Evolutionary conservation across 2,329 filamentous ascomycete genomes (phyloP).

Genomic region (Tolypocladium paradoxum): DNA sequence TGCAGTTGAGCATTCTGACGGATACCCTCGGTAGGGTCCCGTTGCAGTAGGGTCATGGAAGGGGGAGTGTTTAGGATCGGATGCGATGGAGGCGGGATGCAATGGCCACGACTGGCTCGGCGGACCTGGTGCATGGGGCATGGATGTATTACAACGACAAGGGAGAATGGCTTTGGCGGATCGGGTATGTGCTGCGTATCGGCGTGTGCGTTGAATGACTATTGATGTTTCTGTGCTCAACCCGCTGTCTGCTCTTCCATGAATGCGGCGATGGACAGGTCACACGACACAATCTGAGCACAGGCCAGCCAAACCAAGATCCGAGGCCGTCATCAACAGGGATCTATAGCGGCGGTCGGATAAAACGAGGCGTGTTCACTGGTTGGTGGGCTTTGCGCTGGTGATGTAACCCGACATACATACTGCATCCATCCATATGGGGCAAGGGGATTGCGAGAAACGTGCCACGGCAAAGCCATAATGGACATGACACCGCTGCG

Average conservation of each 20-base stretch:
- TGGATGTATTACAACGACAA: not conserved
- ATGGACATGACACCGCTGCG: not conserved
- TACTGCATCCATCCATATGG: too few species aligned
- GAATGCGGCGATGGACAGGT: not conserved
- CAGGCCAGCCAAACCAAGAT: not conserved
- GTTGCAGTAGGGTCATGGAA: constrained; percentile 19
- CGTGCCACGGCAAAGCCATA: not conserved
- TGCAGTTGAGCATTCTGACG: constrained; percentile 30
- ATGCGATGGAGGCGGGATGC: not conserved
- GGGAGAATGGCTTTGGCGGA: not conserved
- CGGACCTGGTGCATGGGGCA: not conserved
- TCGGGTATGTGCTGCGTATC: not conserved
- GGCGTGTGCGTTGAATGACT: not conserved
- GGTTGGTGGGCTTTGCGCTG: not conserved
- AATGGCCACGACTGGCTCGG: not conserved
- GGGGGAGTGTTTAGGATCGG: not conserved
- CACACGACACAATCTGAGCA: not conserved
- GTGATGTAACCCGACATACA: not conserved
- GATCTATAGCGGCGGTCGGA: not conserved
- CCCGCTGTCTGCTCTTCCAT: not conserved
- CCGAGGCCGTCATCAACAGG: not conserved
- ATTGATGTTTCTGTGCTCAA: not conserved
- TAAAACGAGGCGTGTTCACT: too few species aligned
- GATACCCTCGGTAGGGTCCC: constrained; percentile 31
- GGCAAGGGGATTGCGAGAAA: not conserved